phyloP scores from a whole-genome alignment of 1,284 basidiomycete genomes.

The Flammula alnicola region DNA sequence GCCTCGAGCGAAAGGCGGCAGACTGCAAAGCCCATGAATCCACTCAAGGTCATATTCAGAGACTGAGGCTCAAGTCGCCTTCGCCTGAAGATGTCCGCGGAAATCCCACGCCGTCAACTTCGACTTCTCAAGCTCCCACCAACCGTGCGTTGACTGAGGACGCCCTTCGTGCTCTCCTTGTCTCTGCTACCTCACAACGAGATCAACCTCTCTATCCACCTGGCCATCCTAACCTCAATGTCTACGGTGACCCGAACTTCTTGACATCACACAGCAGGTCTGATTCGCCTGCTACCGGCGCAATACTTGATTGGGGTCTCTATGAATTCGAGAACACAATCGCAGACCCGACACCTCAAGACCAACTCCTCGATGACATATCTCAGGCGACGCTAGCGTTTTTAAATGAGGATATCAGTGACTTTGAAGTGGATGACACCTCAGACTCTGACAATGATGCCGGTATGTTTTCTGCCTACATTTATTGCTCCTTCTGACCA shows the following conservation, averaged over 20 bases:
- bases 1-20: background rate
- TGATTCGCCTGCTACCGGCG: background rate
- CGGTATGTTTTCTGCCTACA: too few species aligned
- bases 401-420: constrained; percentile 10
- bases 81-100: background rate
- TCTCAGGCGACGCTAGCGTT: constrained; percentile 2
- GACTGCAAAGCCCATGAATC: background rate
- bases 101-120: background rate
- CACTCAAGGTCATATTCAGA: background rate
- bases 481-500: background rate
- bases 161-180: background rate
- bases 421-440: constrained; percentile 1
- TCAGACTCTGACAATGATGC: too few species aligned
- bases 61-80: background rate
- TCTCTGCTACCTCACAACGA: background rate
- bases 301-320: background rate
- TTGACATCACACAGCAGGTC: background rate
- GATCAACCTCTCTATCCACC: constrained; percentile 1
- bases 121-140: background rate
- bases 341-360: background rate
- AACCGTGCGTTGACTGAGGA: background rate
- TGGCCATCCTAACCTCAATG: background rate
- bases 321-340: background rate
- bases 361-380: background rate
- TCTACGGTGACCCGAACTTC: background rate